phyloP scores from a whole-genome alignment of 306 rosid genomes.

The Amphicarpaea edgeworthii region DNA sequence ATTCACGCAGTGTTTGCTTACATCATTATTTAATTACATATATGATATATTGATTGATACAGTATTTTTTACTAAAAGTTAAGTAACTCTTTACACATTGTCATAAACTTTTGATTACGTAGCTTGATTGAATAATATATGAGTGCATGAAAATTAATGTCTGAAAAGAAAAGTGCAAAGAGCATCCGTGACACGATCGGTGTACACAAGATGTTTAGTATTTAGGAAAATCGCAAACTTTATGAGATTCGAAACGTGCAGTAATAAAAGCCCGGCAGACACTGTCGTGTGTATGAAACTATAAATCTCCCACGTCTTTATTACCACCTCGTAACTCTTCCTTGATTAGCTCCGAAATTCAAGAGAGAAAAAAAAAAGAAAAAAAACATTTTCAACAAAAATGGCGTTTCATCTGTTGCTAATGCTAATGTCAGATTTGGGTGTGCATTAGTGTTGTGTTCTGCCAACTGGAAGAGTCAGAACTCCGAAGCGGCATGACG shows the following conservation, averaged over 20 bases:
- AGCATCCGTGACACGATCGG: constrained; percentile 11
- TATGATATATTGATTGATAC: neutral
- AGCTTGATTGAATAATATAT: neutral
- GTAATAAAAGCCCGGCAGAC: constrained; percentile 54
- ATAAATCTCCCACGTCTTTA: constrained; percentile 28
- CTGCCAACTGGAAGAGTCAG: too few relatives aligned
- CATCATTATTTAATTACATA: neutral
- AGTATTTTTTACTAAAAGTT: neutral
- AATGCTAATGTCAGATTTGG: constrained; percentile 6
- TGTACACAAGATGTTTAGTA: neutral
- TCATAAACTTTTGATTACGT: constrained; percentile 4
- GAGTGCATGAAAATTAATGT: neutral
- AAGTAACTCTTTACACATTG: neutral
- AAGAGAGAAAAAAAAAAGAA: neutral
- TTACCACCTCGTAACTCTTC: constrained; percentile 27
- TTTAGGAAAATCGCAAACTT: neutral
- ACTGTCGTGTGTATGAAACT: constrained; percentile 21
- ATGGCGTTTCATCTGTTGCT: constrained; percentile 30
- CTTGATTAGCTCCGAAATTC: constrained; percentile 44
- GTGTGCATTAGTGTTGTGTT: constrained; percentile 24
- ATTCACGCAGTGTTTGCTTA: too few relatives aligned
- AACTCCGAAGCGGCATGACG: too few relatives aligned
- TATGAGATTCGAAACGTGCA: constrained; percentile 59
- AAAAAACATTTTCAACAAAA: neutral
- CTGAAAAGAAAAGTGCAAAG: neutral